These are phyloP conservation scores for button mushroom (Agaricus bisporus) DNA, from an alignment of 768 basidiomycete genomes.

Conservation along the genomic window DNA sequence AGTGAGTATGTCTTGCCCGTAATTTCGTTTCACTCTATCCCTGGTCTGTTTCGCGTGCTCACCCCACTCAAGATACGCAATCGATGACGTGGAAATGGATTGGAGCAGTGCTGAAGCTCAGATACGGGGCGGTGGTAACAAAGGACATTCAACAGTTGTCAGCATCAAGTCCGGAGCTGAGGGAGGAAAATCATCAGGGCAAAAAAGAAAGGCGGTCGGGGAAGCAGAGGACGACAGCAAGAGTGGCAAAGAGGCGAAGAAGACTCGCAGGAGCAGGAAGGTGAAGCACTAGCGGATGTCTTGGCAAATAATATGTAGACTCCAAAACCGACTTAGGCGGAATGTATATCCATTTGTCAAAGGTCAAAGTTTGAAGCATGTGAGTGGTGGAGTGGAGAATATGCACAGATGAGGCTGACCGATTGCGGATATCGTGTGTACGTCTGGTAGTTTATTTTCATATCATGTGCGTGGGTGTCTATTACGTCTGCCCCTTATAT, in stretches of 20 bases:
- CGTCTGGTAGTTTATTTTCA: too few relatives aligned
- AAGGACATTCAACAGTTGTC: conserved; percentile 61
- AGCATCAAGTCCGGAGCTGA: conserved; percentile 56
- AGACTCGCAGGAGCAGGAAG: conserved; percentile 45
- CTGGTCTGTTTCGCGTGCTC: neutral
- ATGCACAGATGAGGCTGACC: too few relatives aligned
- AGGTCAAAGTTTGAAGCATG: too few relatives aligned
- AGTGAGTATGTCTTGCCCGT: conserved; percentile 47
- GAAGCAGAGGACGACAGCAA: conserved; percentile 15
- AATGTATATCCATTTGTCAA: neutral
- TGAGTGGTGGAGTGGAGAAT: too few relatives aligned
- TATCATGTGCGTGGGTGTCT: neutral
- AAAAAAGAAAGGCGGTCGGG: conserved; percentile 53
- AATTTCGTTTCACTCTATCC: neutral
- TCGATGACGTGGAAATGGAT: conserved; percentile 63
- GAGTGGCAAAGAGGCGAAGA: conserved; percentile 32
- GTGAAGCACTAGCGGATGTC: conserved; percentile 23
- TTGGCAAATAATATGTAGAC: neutral
- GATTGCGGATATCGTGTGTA: too few relatives aligned
- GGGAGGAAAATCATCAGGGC: too few relatives aligned
- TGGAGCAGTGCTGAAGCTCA: conserved; percentile 75
- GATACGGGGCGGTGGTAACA: conserved; percentile 42
- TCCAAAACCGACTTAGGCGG: neutral
- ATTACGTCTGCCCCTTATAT: neutral
- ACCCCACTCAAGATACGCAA: conserved; percentile 52